These are phyloP conservation scores for Acrodontium crateriforme DNA, from an alignment of 2,329 filamentous ascomycete species.

Conservation along the genomic window DNA sequence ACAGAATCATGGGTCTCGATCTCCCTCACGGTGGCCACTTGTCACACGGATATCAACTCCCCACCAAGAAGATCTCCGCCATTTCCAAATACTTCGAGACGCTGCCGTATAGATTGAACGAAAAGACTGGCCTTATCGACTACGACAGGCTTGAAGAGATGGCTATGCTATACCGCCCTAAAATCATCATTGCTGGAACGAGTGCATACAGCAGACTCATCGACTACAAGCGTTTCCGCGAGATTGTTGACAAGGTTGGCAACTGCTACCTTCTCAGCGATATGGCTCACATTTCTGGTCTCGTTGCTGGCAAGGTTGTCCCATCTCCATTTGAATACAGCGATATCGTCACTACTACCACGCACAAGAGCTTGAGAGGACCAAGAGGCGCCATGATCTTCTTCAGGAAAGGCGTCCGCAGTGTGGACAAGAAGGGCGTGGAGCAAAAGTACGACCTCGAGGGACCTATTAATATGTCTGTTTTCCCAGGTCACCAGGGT, in stretches of 20 bases:
- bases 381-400: slow-evolving; percentile 97
- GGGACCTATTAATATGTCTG: slow-evolving; percentile 83
- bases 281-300: slow-evolving; percentile 93
- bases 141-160: slow-evolving; percentile 83
- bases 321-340: slow-evolving; percentile 79
- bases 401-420: slow-evolving; percentile 83
- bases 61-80: slow-evolving; percentile 94
- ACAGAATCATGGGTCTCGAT: slow-evolving; percentile 92
- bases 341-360: slow-evolving; percentile 94
- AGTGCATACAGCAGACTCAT: slow-evolving; percentile 94
- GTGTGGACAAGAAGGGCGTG: slow-evolving; percentile 70
- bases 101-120: slow-evolving; percentile 82
- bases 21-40: slow-evolving; percentile 89
- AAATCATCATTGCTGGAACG: slow-evolving; percentile 87
- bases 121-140: slow-evolving; percentile 84
- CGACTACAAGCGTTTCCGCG: slow-evolving; percentile 83
- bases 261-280: slow-evolving; percentile 79
- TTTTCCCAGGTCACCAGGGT: slow-evolving; percentile 96
- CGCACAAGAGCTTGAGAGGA: slow-evolving; percentile 91
- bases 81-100: slow-evolving; percentile 99
- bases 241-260: slow-evolving; percentile 79
- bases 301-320: slow-evolving; percentile 83
- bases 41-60: slow-evolving; percentile 95
- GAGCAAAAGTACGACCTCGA: slow-evolving; percentile 84
- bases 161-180: slow-evolving; percentile 80